Conservation (phyloP, 805 yeast genomes). For the Cyberlindnera saturnus region DNA sequence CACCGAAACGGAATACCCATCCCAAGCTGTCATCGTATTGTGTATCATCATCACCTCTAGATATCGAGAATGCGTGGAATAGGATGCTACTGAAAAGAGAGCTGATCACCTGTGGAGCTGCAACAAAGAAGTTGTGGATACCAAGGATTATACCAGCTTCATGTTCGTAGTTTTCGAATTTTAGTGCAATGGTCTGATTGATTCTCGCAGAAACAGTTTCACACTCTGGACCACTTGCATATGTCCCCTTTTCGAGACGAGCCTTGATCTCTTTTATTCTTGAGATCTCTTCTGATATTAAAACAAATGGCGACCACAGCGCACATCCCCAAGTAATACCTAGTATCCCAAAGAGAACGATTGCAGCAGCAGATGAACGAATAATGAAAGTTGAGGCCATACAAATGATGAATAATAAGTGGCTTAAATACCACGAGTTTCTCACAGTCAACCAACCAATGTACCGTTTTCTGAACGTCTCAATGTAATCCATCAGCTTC, state of each 20-base stretch:
- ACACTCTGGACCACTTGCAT: neutral
- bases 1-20: conserved; percentile 56
- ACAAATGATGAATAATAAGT: conserved; percentile 41
- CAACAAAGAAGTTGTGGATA: conserved; percentile 52
- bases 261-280: conserved; percentile 44
- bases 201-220: neutral
- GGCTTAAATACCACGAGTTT: conserved; percentile 46
- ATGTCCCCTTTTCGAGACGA: conserved; percentile 13
- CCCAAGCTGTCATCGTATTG: conserved; percentile 38
- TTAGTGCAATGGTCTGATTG: conserved; percentile 19
- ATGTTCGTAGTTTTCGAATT: conserved; percentile 38
- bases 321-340: conserved; percentile 66
- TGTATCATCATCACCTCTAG: conserved; percentile 20
- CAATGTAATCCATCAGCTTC: conserved; percentile 4
- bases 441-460: conserved; percentile 28
- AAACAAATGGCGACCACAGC: conserved; percentile 60
- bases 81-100: conserved; percentile 42
- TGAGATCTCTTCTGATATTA: conserved; percentile 52
- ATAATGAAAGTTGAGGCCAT: conserved; percentile 44
- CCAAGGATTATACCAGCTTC: conserved; percentile 54
- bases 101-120: conserved; percentile 50
- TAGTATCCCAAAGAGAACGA: conserved; percentile 42
- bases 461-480: conserved; percentile 8
- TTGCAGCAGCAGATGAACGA: conserved; percentile 34
- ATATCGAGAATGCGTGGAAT: conserved; percentile 32